phyloP scores from a whole-genome alignment of 2,329 filamentous ascomycete species.

The Fonsecaea pedrosoi region DNA sequence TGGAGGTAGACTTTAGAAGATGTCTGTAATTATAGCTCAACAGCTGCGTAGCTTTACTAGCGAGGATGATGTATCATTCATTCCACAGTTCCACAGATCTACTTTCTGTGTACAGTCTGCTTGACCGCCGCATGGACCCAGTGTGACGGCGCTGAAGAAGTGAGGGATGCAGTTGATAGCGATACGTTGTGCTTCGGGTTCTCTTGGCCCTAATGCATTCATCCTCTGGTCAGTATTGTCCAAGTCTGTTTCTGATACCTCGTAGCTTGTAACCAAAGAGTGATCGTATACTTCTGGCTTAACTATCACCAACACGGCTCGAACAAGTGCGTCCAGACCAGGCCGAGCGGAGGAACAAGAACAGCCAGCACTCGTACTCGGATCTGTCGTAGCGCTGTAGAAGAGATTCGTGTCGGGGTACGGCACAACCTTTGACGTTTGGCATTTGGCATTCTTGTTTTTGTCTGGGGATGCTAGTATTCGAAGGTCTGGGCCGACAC shows the following conservation, averaged over 20 bases:
- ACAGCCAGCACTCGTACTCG: neutral
- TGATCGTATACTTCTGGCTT: neutral
- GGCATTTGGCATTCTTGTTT: no score
- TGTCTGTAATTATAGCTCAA: no score
- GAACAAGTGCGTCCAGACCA: neutral
- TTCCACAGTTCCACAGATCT: no score
- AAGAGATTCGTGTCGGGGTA: neutral
- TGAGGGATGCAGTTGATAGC: neutral
- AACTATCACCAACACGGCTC: neutral
- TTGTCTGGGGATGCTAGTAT: neutral
- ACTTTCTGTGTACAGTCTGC: no score
- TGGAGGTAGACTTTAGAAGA: no score
- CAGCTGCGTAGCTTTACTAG: no score
- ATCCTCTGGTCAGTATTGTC: neutral
- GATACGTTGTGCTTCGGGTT: neutral
- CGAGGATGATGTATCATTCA: no score
- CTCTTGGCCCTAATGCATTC: neutral
- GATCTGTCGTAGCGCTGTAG: neutral
- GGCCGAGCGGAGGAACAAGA: neutral
- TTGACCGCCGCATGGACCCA: constrained; percentile 10
- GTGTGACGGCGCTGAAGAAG: constrained; percentile 31
- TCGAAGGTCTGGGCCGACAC: neutral
- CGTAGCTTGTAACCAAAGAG: neutral
- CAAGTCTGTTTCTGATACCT: neutral
- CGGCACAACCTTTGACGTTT: neutral